Base-by-base conservation (phyloP, 2,329 filamentous ascomycete species). In the Pseudogymnoascus sp. region DNA sequence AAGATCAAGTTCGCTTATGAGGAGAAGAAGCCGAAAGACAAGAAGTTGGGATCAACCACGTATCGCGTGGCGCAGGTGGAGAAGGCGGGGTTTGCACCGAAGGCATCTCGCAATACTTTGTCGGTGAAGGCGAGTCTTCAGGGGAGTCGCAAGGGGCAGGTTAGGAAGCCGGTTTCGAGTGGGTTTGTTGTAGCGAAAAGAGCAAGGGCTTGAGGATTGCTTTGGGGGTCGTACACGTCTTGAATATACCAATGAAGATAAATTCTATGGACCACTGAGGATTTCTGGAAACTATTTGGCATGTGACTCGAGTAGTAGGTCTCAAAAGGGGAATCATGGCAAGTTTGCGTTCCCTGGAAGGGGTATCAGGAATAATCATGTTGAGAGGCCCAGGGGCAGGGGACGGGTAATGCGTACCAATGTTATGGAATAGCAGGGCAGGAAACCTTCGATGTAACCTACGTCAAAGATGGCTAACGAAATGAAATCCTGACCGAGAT, bases 1-100 rank as follows among this genome's bases (percentile, higher is more conserved):
- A 71, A 70, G 45, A 71, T 61, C 9, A 72, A 69, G 38, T 70
- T 72, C 31, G 8, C 63, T 1, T 67, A 69, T 11, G 65, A 65
- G 35, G 66, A 70, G 33, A 71, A 71, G 45, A 60, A 63, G 21
- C 66, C 68, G 0, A 74, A 72, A 59, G 72, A 73, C 62, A 61
- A 61, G 16, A 64, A 65, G 4, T 45, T 69, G 12, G 72, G 71
- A 6, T 65, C 61, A 4, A 73, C 72, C 7, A 73, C 67, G 25
- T 73, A 69, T 62, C 64, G 69, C 31, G 69, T 73, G 8, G 41
- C 66, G 6, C 41, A 62, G 35, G 67, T 70, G 59, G 28, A 43
- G 4, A 60, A 58, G 16, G 68, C 60, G 35, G 52, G 62, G 23
- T 62, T 74, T 25, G 67, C 72, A 43, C 72, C 72, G 0, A 73